Conservation (phyloP, 192 early-diverging fungal genomes). For the Jimgerdemannia lactiflua region DNA sequence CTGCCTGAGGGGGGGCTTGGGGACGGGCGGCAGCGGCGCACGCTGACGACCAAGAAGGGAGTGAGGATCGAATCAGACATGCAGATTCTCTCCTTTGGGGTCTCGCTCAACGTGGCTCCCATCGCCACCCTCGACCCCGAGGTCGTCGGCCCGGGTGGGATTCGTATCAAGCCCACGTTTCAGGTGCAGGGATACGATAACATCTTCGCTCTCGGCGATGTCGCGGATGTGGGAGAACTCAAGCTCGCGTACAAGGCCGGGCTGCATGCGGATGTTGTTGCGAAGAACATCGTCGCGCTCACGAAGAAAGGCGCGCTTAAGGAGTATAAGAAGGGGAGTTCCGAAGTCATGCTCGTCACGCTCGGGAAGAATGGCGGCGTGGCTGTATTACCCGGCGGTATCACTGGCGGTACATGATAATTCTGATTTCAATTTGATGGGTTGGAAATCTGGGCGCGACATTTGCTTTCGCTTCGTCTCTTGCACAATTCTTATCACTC, state of each 20-base stretch:
- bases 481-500: too few species aligned
- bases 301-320: slow-evolving; percentile 9
- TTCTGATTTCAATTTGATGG: not conserved
- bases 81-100: slow-evolving; percentile 71
- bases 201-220: slow-evolving; percentile 38
- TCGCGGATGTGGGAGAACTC: slow-evolving; percentile 27
- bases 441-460: too few species aligned
- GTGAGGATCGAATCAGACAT: slow-evolving; percentile 41
- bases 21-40: slow-evolving; percentile 42
- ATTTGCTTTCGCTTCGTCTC: too few species aligned
- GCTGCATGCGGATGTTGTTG: slow-evolving; percentile 10
- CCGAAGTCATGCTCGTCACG: slow-evolving; percentile 19
- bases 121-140: slow-evolving; percentile 51
- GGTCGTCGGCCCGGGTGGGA: slow-evolving; percentile 53
- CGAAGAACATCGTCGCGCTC: slow-evolving; percentile 21
- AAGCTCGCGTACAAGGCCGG: slow-evolving; percentile 27
- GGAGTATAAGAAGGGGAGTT: slow-evolving; percentile 20
- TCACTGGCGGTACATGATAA: not conserved
- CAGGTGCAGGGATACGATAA: slow-evolving; percentile 59
- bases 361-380: slow-evolving; percentile 10
- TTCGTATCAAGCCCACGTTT: slow-evolving; percentile 66
- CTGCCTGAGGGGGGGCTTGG: slow-evolving; percentile 60
- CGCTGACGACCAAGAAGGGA: slow-evolving; percentile 40
- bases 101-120: slow-evolving; percentile 64
- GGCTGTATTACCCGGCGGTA: not conserved